Percentiles rank a stretch among this genome's conserved stretches.
These are phyloP conservation scores for Syzygium malaccense DNA, from an alignment of 441 rosid genomes.

Conservation along the genomic window DNA sequence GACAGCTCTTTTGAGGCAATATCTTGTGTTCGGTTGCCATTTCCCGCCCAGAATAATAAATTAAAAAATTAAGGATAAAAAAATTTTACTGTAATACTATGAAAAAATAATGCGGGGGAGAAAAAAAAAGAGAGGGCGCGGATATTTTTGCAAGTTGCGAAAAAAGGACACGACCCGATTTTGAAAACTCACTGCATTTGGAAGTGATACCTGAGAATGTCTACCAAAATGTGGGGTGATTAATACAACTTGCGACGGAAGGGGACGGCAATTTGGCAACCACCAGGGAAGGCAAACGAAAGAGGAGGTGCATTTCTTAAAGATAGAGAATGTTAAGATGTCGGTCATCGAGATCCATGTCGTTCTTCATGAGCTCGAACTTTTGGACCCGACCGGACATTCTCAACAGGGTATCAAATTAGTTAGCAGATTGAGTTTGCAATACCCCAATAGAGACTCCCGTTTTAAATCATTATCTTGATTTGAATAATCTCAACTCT, in stretches of 20 bases:
- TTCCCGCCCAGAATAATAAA: background rate
- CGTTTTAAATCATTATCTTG: background rate
- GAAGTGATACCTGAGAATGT: background rate
- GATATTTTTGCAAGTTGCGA: background rate
- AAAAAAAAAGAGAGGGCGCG: background rate
- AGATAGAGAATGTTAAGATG: background rate
- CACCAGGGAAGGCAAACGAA: background rate
- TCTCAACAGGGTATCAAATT: background rate
- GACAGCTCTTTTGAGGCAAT: background rate
- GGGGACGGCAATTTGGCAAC: background rate
- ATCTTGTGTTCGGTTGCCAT: background rate
- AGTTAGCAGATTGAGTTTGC: background rate
- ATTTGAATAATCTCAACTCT: background rate
- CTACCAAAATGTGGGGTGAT: background rate
- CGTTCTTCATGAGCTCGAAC: background rate
- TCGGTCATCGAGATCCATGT: background rate
- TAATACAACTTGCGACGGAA: background rate
- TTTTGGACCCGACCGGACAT: background rate
- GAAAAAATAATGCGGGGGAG: background rate
- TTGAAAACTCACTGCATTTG: background rate
- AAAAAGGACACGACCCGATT: background rate
- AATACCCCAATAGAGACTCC: accelerated
- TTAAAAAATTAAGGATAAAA: background rate
- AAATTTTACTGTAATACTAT: background rate
- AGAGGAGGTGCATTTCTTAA: background rate